phyloP scores from a whole-genome alignment of 2,329 filamentous ascomycete species.

The Shiraia sp. region DNA sequence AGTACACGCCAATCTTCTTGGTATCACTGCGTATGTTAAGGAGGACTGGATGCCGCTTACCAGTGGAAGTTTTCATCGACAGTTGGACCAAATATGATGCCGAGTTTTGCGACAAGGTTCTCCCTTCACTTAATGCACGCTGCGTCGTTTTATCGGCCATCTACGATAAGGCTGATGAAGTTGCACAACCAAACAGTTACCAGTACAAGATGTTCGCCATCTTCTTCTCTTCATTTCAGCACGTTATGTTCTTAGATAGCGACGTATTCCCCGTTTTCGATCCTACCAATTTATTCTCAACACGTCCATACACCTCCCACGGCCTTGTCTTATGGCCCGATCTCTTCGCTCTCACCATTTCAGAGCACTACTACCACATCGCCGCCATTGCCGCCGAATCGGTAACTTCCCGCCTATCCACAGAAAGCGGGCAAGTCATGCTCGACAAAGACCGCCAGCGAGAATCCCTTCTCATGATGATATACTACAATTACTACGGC shows the following conservation, averaged over 20 bases:
- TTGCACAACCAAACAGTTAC: conserved; percentile 34
- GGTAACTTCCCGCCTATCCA: conserved; percentile 18
- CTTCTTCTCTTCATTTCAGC: conserved; percentile 60
- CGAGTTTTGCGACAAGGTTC: conserved; percentile 36
- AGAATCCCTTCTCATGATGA: conserved; percentile 35
- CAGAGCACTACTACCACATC: no score
- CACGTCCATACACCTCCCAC: no score
- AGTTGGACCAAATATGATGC: conserved; percentile 37
- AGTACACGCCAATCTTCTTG: conserved; percentile 53
- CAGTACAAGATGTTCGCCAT: conserved; percentile 61
- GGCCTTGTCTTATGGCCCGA: no score
- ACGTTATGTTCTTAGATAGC: conserved; percentile 61
- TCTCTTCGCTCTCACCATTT: no score
- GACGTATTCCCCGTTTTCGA: conserved; percentile 56
- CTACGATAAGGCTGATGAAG: conserved; percentile 4
- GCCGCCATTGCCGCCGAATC: background rate
- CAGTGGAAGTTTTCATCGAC: conserved; percentile 48
- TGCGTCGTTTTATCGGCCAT: conserved; percentile 33
- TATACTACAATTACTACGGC: conserved; percentile 53
- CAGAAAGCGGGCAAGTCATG: conserved; percentile 53
- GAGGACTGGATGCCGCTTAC: conserved; percentile 52
- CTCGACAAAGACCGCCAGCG: conserved; percentile 52
- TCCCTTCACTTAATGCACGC: conserved; percentile 39
- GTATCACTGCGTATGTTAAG: conserved; percentile 55
- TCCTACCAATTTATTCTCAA: conserved; percentile 50